phyloP scores from a whole-genome alignment of 2,329 filamentous ascomycete genomes.

The Aspergillus sojae region DNA sequence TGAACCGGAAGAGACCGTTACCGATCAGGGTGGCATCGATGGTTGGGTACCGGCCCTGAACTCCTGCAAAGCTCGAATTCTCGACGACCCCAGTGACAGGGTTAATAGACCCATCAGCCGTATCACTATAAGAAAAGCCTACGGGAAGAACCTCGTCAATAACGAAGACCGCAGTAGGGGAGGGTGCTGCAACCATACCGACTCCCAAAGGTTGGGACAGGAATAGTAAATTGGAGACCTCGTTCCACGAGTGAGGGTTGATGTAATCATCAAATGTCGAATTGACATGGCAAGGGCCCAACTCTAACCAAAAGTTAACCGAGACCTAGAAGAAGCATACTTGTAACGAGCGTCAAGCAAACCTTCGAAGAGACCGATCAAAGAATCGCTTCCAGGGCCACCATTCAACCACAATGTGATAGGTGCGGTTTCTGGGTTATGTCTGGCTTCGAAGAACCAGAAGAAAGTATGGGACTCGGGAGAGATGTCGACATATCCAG shows the following conservation, averaged over 20 bases:
- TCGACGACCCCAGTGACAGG: slow-evolving; percentile 49
- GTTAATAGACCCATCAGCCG: slow-evolving; percentile 46
- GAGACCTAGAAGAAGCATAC: not conserved
- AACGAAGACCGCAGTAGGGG: not conserved
- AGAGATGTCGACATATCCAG: slow-evolving; percentile 58
- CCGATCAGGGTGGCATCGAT: slow-evolving; percentile 53
- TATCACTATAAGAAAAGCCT: slow-evolving; percentile 40
- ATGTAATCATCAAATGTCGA: slow-evolving; percentile 47
- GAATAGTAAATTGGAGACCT: slow-evolving; percentile 63
- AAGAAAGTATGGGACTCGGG: slow-evolving; percentile 56
- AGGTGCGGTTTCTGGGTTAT: slow-evolving; percentile 50
- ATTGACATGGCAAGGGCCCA: slow-evolving; percentile 49
- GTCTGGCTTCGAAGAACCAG: slow-evolving; percentile 61
- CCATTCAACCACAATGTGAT: slow-evolving; percentile 49
- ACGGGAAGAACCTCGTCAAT: not conserved
- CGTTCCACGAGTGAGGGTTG: slow-evolving; percentile 64
- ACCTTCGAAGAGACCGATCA: slow-evolving; percentile 48
- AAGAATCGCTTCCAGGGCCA: slow-evolving; percentile 45
- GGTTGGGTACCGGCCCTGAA: slow-evolving; percentile 52
- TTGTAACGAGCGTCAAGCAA: slow-evolving; percentile 1
- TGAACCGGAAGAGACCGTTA: slow-evolving; percentile 16
- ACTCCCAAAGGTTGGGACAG: slow-evolving; percentile 63
- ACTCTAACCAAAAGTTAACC: slow-evolving; percentile 29
- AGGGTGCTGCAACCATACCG: slow-evolving; percentile 36
- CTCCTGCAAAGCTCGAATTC: slow-evolving; percentile 45